Evolutionary conservation across 2,329 filamentous ascomycete species (phyloP).

Genomic region (Penicillium fuscoglaucum): DNA sequence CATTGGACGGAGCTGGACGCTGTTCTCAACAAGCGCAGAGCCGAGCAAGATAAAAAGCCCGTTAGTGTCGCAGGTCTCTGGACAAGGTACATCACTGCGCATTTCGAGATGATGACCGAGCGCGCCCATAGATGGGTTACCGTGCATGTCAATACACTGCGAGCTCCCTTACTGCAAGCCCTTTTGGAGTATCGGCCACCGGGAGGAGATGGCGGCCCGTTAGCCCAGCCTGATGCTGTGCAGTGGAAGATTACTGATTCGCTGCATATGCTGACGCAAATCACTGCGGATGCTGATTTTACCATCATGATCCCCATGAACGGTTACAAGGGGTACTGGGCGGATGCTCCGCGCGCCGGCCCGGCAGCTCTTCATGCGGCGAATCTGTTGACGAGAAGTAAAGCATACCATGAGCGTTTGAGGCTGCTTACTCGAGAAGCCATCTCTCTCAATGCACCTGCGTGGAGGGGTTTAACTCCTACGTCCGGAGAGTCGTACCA

Average conservation of each 20-base stretch:
- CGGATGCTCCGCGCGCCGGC: not conserved
- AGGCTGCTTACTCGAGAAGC: slow-evolving; percentile 11
- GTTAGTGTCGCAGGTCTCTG: slow-evolving; percentile 23
- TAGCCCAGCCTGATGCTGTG: slow-evolving; percentile 7
- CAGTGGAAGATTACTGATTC: slow-evolving; percentile 19
- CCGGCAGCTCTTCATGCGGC: not conserved
- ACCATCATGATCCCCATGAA: slow-evolving; percentile 28
- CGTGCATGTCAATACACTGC: slow-evolving; percentile 16
- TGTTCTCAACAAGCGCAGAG: slow-evolving; percentile 18
- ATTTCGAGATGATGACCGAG: slow-evolving; percentile 26
- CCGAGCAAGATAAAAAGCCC: not conserved
- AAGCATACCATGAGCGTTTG: slow-evolving; percentile 11
- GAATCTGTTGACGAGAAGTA: not conserved
- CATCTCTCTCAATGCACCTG: not conserved
- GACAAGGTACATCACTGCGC: slow-evolving; percentile 23
- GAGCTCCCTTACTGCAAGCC: slow-evolving; percentile 13
- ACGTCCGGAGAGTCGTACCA: not conserved
- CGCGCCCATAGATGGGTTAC: slow-evolving; percentile 29
- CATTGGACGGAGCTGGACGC: slow-evolving; percentile 18
- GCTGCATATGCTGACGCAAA: slow-evolving; percentile 17
- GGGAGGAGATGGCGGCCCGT: not conserved
- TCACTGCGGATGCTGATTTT: slow-evolving; percentile 20
- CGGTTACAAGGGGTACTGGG: slow-evolving; percentile 23
- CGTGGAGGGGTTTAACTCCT: not conserved
- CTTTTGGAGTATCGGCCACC: slow-evolving; percentile 7